Evolutionary conservation across 805 yeast species (phyloP).

Genomic region (Helenozyma baotianmanensis): DNA sequence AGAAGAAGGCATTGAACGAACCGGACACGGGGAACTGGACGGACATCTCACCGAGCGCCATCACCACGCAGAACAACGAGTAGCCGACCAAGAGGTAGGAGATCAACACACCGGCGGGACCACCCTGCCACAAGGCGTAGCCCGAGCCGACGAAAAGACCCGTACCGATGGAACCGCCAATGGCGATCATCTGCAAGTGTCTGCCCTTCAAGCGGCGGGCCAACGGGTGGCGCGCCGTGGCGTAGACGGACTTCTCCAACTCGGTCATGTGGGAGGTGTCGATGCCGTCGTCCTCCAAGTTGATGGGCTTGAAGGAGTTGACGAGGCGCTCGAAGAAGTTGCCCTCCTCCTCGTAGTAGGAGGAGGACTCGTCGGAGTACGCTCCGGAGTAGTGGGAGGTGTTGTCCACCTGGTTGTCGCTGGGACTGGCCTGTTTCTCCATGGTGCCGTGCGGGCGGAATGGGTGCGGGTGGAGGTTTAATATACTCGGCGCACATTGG

Average conservation of each 20-base stretch:
- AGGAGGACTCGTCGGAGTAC: not conserved
- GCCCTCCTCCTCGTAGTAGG: conserved; percentile 9
- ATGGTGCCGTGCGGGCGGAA: not conserved
- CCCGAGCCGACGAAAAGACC: conserved; percentile 39
- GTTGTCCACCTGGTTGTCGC: not conserved
- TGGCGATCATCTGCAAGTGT: conserved; percentile 72
- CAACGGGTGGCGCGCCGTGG: conserved; percentile 41
- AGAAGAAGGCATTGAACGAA: conserved; percentile 18
- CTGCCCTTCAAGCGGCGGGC: conserved; percentile 42
- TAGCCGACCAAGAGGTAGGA: conserved; percentile 18
- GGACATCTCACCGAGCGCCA: conserved; percentile 20
- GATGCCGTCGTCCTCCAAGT: conserved; percentile 36
- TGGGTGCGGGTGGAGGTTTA: not conserved
- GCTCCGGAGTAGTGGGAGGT: conserved; percentile 2
- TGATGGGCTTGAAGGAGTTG: conserved; percentile 36
- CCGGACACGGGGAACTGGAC: conserved; percentile 20
- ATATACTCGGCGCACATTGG: not conserved
- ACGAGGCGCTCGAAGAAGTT: conserved; percentile 19
- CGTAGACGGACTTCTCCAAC: conserved; percentile 35
- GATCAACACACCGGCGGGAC: conserved; percentile 19
- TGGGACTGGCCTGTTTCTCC: not conserved
- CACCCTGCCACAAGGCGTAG: conserved; percentile 16
- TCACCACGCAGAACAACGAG: conserved; percentile 16
- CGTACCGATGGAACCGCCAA: conserved; percentile 85
- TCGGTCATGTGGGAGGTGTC: conserved; percentile 36